Evolutionary conservation across 306 rosid species (phyloP).

Genomic region (Fagus crenata): DNA sequence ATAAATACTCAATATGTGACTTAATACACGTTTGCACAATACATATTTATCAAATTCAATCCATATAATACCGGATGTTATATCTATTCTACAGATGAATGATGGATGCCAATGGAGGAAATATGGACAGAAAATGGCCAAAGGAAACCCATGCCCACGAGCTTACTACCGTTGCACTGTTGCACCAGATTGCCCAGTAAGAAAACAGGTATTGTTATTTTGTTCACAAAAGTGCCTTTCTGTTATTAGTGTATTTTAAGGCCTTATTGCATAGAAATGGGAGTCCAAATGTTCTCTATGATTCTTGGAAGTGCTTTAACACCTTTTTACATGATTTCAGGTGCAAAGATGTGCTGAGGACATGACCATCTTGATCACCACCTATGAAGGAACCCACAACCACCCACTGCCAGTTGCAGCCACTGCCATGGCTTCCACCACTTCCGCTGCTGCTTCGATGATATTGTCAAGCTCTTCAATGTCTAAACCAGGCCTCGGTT

Average conservation of each 20-base stretch:
- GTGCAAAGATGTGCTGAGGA: constrained; percentile 54
- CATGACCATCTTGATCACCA: constrained; percentile 46
- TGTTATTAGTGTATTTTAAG: background rate
- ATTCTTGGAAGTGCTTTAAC: background rate
- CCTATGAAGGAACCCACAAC: constrained; percentile 56
- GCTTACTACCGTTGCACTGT: constrained; percentile 82
- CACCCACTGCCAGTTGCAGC: constrained; percentile 46
- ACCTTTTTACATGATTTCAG: constrained; percentile 20
- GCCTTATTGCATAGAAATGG: background rate
- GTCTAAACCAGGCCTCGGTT: constrained; percentile 38
- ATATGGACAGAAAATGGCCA: constrained; percentile 77
- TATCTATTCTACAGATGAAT: constrained; percentile 45
- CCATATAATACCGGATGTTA: background rate
- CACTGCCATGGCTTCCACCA: constrained; percentile 46
- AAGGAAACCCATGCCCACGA: constrained; percentile 80
- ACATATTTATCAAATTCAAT: too few relatives aligned
- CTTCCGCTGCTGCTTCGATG: constrained; percentile 43
- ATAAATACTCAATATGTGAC: too few relatives aligned
- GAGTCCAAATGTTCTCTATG: background rate
- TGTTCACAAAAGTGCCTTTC: background rate
- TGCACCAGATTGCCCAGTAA: constrained; percentile 64
- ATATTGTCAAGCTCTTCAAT: constrained; percentile 57
- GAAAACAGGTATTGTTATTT: constrained; percentile 53
- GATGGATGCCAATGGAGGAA: constrained; percentile 93
- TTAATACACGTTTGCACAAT: too few relatives aligned